Evolutionary conservation across 257 asterid genomes (phyloP).

Genomic region (Fraxinus americana): DNA sequence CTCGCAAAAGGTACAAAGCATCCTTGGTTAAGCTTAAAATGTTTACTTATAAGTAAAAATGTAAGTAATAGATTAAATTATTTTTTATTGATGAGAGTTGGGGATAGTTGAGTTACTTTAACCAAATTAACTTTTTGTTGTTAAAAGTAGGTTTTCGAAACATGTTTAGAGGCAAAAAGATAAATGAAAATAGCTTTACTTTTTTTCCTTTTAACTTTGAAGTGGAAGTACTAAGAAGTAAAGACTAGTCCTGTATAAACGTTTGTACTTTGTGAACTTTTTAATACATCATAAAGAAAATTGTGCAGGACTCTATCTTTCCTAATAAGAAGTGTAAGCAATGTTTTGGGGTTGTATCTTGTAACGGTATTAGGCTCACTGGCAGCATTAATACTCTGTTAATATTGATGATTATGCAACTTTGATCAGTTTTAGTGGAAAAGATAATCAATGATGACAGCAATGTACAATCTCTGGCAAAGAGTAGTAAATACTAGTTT

Average conservation of each 20-base stretch:
- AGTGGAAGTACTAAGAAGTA: background rate
- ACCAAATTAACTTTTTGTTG: background rate
- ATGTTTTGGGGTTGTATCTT: background rate
- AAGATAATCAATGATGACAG: too few relatives aligned
- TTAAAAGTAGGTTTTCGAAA: background rate
- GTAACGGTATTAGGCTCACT: background rate
- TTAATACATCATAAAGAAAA: background rate
- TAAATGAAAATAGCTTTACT: background rate
- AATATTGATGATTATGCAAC: background rate
- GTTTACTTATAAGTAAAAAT: background rate
- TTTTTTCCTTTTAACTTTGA: background rate
- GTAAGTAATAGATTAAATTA: too few relatives aligned
- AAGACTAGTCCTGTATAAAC: background rate
- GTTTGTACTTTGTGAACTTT: background rate
- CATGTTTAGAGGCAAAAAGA: background rate
- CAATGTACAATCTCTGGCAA: background rate
- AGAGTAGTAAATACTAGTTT: background rate
- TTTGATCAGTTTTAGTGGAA: background rate
- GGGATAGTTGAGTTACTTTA: background rate
- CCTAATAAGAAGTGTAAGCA: background rate
- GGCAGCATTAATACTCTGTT: background rate
- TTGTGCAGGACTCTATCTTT: background rate
- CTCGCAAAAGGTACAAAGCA: conserved; percentile 3
- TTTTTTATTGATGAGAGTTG: background rate
- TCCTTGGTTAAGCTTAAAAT: background rate